Evolutionary conservation across 441 rosid species (phyloP).

Genomic region (Hura crepitans): DNA sequence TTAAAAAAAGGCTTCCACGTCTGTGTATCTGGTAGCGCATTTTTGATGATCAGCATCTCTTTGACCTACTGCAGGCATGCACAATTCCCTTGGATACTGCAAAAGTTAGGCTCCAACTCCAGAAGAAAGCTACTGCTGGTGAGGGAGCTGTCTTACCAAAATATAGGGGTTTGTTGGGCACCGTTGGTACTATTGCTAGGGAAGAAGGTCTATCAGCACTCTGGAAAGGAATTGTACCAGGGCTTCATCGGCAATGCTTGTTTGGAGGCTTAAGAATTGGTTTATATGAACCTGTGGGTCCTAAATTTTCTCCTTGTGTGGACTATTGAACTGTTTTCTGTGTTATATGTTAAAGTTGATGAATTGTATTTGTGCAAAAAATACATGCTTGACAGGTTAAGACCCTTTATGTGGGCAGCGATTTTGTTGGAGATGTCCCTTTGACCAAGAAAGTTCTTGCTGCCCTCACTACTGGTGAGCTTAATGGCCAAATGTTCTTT

Average conservation of each 20-base stretch:
- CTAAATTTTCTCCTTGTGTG: slow-evolving; percentile 8
- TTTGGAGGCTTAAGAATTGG: slow-evolving; percentile 96
- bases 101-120: slow-evolving; percentile 98
- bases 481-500: slow-evolving; percentile 7
- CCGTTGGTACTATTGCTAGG: slow-evolving; percentile 84
- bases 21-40: background rate
- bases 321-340: background rate
- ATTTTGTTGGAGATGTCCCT: slow-evolving; percentile 90
- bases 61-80: slow-evolving; percentile 49
- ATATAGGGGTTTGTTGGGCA: slow-evolving; percentile 88
- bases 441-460: slow-evolving; percentile 92
- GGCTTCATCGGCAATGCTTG: slow-evolving; percentile 88
- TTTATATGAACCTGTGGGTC: slow-evolving; percentile 88
- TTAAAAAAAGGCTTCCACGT: background rate
- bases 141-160: slow-evolving; percentile 62
- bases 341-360: slow-evolving; percentile 19
- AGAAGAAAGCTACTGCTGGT: slow-evolving; percentile 68
- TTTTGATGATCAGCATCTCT: slow-evolving; percentile 7
- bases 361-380: slow-evolving; percentile 8
- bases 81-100: slow-evolving; percentile 99
- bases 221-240: slow-evolving; percentile 98
- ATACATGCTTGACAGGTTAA: slow-evolving; percentile 55
- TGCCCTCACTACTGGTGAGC: slow-evolving; percentile 90
- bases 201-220: slow-evolving; percentile 89
- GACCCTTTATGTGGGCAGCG: slow-evolving; percentile 73